Evolutionary conservation across 2,329 filamentous ascomycete genomes (phyloP), one percentile per base, ranked within the genome.

Genomic region (Phyllosticta paracitricarpa): DNA sequence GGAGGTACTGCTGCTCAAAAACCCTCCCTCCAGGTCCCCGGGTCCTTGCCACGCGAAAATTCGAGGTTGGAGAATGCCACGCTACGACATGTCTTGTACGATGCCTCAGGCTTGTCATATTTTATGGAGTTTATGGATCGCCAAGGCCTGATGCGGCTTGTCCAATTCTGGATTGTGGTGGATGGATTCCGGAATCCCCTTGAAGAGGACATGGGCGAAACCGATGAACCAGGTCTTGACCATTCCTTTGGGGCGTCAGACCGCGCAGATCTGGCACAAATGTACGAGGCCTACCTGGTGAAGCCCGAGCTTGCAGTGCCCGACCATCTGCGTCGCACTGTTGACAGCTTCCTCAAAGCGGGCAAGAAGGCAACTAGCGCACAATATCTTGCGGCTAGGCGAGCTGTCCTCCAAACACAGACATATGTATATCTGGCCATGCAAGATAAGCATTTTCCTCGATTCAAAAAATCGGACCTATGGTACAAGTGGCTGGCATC

Each of bases 81-180:
- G 0, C 79, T 97, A 2, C 84, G 87, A 12, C 91, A 97, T 65
- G 81, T 99, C n/a, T 80, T 99, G 62, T 88, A 92, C 66, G 91
- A 95, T 73, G 84, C 94, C 2, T 89, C 93, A 1, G 93, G 91
- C 0, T 80, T 99, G 8, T 97, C 94, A 2, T 99, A 96, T 72
- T 97, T 99, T 76, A 99, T 99, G 94, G 94, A 99, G 72, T 97
- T 91, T 70, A 99, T 99, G 94, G 94, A 99, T 72, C 86, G 94
- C 52, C 89, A 92, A 71, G 82, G 83, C 17, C 80, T 93, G 26
- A 93, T 97, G 87, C 83, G 89, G 14, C 78, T 97, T 55, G 92
- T 99, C 5, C 94, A 99, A 69, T 99, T 97, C 73, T 99, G 93
- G 91, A 86, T 99, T 51, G 94, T 97, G 2, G 94, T 97, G 5